Evolutionary conservation across 192 early-diverging fungal species (phyloP).

Genomic region (Rhizoclosmatium sp.): DNA sequence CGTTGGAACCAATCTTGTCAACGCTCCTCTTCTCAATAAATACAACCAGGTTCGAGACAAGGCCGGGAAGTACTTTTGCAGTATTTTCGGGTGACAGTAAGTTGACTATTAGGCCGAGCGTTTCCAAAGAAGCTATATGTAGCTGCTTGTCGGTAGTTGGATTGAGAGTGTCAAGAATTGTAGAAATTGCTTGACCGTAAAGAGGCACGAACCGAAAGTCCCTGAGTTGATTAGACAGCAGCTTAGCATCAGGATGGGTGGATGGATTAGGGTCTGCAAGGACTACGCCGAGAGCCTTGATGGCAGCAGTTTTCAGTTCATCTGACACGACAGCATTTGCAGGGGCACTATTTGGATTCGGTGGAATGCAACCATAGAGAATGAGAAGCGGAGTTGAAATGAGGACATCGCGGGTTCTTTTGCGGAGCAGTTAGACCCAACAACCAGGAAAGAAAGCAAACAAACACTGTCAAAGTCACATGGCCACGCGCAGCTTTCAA

Average conservation of each 20-base stretch:
- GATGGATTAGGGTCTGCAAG: background rate
- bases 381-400: slow-evolving; percentile 2
- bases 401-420: slow-evolving; percentile 1
- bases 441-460: background rate
- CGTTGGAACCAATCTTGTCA: background rate
- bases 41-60: slow-evolving; percentile 11
- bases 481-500: background rate
- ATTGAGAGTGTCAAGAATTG: slow-evolving; percentile 6
- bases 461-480: background rate
- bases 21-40: background rate
- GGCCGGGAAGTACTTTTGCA: slow-evolving; percentile 14
- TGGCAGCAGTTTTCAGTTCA: background rate
- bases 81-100: background rate
- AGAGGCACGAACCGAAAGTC: background rate
- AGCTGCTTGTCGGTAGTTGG: background rate
- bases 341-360: background rate
- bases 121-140: background rate
- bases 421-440: background rate
- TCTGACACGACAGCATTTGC: background rate
- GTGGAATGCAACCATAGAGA: background rate
- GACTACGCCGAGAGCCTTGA: background rate
- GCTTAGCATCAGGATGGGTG: background rate
- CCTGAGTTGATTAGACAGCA: too few relatives aligned
- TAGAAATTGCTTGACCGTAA: slow-evolving; percentile 2
- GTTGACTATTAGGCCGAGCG: background rate